Evolutionary conservation across 1,284 basidiomycete species (phyloP).

Genomic region (Pseudozyma pruni): DNA sequence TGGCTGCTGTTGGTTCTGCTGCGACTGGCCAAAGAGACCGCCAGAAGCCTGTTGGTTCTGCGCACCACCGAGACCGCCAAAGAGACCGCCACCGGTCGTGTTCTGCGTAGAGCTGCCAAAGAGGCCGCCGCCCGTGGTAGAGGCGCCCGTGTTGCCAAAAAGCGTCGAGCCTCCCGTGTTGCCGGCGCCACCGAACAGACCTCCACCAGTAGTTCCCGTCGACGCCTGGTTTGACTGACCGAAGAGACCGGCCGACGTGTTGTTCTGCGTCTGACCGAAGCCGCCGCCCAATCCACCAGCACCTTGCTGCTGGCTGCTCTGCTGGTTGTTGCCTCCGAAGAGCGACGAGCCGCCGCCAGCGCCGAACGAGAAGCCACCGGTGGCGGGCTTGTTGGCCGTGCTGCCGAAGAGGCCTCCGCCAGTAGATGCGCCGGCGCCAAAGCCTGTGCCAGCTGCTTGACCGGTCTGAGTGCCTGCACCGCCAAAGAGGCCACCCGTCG

Average conservation of each 20-base stretch:
- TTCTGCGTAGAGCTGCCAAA: conserved; percentile 70
- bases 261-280: conserved; percentile 39
- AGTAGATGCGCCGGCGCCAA: conserved; percentile 31
- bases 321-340: conserved; percentile 49
- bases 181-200: conserved; percentile 53
- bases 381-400: conserved; percentile 44
- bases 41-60: conserved; percentile 36
- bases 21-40: conserved; percentile 36
- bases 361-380: conserved; percentile 55
- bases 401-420: conserved; percentile 68
- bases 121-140: conserved; percentile 68
- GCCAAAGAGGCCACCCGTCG: conserved; percentile 68
- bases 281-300: conserved; percentile 38
- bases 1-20: conserved; percentile 55
- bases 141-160: conserved; percentile 61
- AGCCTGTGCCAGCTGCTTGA: conserved; percentile 58
- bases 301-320: conserved; percentile 39
- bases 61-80: conserved; percentile 51
- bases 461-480: conserved; percentile 44
- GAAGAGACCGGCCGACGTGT: conserved; percentile 49
- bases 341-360: conserved; percentile 61
- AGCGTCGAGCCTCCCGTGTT: conserved; percentile 54
- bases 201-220: conserved; percentile 46
- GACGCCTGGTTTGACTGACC: conserved; percentile 60
- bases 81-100: conserved; percentile 46